phyloP scores from a whole-genome alignment of 192 early-diverging fungal genomes.

The Obelidium mucronatum region DNA sequence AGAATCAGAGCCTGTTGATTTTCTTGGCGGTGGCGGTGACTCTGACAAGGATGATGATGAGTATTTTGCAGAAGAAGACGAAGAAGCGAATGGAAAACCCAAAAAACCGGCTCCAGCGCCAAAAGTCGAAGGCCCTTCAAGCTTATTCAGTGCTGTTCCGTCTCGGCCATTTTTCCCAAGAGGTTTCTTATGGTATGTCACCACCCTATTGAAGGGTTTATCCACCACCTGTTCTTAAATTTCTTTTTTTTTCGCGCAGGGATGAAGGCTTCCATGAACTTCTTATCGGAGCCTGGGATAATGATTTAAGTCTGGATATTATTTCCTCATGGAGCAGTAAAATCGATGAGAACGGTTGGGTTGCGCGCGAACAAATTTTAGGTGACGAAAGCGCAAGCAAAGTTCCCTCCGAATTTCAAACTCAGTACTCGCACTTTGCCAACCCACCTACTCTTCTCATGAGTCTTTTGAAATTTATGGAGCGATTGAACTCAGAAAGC shows the following conservation, averaged over 20 bases:
- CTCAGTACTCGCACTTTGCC: conserved; percentile 89
- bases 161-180: conserved; percentile 94
- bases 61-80: conserved; percentile 46
- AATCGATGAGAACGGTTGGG: conserved; percentile 87
- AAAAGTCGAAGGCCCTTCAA: conserved; percentile 65
- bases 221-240: not conserved
- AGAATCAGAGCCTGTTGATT: conserved; percentile 58
- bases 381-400: conserved; percentile 92
- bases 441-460: conserved; percentile 91
- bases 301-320: conserved; percentile 84
- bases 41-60: conserved; percentile 66
- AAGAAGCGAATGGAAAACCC: conserved; percentile 58
- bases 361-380: conserved; percentile 93
- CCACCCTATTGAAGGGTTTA: conserved; percentile 22
- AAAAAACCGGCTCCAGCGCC: conserved; percentile 54
- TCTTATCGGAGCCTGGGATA: conserved; percentile 86
- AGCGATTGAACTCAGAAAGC: conserved; percentile 45
- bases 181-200: conserved; percentile 85
- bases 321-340: conserved; percentile 78
- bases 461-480: conserved; percentile 71
- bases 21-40: conserved; percentile 61
- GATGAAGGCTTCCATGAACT: conserved; percentile 94
- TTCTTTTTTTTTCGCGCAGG: conserved; percentile 43
- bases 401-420: conserved; percentile 89
- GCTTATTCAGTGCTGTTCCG: conserved; percentile 83